Evolutionary conservation across 139 green algal genomes (phyloP).

Genomic region (Auxenochlorella protothecoides): DNA sequence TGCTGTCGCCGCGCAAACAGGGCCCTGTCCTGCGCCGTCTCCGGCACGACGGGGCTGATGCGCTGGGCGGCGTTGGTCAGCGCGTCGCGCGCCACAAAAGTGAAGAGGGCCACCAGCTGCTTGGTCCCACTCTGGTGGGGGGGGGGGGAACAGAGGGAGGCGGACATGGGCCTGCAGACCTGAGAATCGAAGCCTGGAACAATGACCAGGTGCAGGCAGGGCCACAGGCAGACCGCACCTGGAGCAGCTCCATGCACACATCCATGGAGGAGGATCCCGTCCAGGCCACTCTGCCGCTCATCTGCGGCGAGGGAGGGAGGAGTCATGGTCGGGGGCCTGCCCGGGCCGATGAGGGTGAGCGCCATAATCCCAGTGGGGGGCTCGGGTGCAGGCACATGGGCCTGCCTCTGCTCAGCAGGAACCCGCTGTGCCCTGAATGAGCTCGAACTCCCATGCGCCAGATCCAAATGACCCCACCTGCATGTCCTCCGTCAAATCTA

Average conservation of each 20-base stretch:
- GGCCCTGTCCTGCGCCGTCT: slow-evolving; percentile 19
- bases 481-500: slow-evolving; percentile 36
- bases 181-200: slow-evolving; percentile 15
- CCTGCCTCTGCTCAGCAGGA: too few relatives aligned
- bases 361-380: not conserved
- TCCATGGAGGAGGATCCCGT: slow-evolving; percentile 65
- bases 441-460: too few relatives aligned
- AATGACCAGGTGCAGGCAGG: not conserved
- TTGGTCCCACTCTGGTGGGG: not conserved
- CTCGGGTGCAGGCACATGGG: too few relatives aligned
- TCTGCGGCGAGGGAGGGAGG: not conserved
- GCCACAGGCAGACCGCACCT: slow-evolving; percentile 13
- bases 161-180: too few relatives aligned
- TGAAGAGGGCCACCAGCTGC: slow-evolving; percentile 22
- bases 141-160: too few relatives aligned
- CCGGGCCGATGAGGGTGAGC: not conserved
- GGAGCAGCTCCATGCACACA: slow-evolving; percentile 53
- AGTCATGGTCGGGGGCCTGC: not conserved
- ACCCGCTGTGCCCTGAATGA: too few relatives aligned
- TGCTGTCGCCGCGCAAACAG: slow-evolving; percentile 35
- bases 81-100: slow-evolving; percentile 68
- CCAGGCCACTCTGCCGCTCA: slow-evolving; percentile 58
- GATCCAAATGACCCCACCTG: slow-evolving; percentile 2
- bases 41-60: slow-evolving; percentile 44
- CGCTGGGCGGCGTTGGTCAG: slow-evolving; percentile 26